These are phyloP conservation scores for Blastobotrys ciferrii DNA, from an alignment of 1,139 yeast species.

Conservation along the genomic window DNA sequence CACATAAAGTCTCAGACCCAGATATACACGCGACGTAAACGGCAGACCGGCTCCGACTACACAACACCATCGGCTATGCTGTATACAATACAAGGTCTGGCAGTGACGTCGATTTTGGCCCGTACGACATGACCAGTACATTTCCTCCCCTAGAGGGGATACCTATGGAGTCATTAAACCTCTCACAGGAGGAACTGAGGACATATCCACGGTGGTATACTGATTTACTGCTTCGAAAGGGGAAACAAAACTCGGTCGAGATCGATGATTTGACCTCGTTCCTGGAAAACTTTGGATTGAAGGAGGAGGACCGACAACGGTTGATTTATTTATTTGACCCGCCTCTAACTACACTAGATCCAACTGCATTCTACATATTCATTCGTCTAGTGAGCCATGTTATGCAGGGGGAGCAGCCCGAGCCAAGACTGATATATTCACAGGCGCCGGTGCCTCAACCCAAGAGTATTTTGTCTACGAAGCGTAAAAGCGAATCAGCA, in stretches of 20 bases:
- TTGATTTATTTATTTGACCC: conserved; percentile 33
- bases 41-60: neutral
- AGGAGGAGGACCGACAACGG: conserved; percentile 32
- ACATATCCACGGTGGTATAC: conserved; percentile 46
- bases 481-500: conserved; percentile 26
- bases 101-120: neutral
- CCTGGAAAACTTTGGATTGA: conserved; percentile 42
- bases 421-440: conserved; percentile 19
- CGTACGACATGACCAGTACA: neutral
- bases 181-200: conserved; percentile 40
- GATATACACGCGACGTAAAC: neutral
- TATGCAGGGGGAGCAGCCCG: conserved; percentile 29
- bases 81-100: neutral
- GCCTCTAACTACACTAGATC: conserved; percentile 37
- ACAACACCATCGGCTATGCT: neutral
- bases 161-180: conserved; percentile 34
- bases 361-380: conserved; percentile 42
- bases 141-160: conserved; percentile 3
- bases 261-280: conserved; percentile 40
- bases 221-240: conserved; percentile 40
- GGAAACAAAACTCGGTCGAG: conserved; percentile 34
- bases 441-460: conserved; percentile 41
- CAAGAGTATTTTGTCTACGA: conserved; percentile 36
- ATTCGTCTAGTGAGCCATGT: conserved; percentile 41
- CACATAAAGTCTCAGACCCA: neutral